A percentile compares a stretch with the other conserved stretches of the same genome.
phyloP scores from a whole-genome alignment of 75 land plant species.

The Pinus tabuliformis region DNA sequence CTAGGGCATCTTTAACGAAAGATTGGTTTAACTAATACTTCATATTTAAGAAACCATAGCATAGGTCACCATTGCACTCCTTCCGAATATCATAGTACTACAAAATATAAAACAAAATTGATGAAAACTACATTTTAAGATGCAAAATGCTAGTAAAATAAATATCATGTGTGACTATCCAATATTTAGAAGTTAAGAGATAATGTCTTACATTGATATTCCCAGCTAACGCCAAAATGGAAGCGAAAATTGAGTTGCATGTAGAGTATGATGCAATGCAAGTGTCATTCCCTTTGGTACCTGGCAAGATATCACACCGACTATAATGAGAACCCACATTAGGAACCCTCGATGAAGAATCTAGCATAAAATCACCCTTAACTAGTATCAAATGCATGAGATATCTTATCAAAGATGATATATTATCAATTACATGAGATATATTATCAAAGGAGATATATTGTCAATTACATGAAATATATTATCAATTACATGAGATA shows the following conservation, averaged over 20 bases:
- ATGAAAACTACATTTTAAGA: neutral
- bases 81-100: slow-evolving; percentile 97
- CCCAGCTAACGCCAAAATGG: slow-evolving; percentile 61
- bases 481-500: no score
- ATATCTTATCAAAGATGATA: no score
- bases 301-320: slow-evolving; percentile 29
- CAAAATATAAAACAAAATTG: slow-evolving; percentile 3
- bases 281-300: slow-evolving; percentile 68
- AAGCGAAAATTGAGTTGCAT: slow-evolving; percentile 77
- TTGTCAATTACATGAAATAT: no score
- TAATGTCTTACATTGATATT: slow-evolving; percentile 70
- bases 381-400: neutral
- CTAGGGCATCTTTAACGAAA: slow-evolving; percentile 67
- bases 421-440: no score
- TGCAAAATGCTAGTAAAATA: neutral
- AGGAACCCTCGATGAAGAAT: neutral
- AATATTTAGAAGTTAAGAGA: neutral
- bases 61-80: slow-evolving; percentile 80
- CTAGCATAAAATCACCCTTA: neutral
- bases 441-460: no score
- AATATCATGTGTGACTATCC: neutral
- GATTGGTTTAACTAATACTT: slow-evolving; percentile 73
- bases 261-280: slow-evolving; percentile 81
- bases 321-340: neutral
- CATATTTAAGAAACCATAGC: slow-evolving; percentile 97